Percentiles rank a stretch among this genome's conserved stretches.
phyloP scores from a whole-genome alignment of 148 eudicot species.

The Spergularia bocconei region DNA sequence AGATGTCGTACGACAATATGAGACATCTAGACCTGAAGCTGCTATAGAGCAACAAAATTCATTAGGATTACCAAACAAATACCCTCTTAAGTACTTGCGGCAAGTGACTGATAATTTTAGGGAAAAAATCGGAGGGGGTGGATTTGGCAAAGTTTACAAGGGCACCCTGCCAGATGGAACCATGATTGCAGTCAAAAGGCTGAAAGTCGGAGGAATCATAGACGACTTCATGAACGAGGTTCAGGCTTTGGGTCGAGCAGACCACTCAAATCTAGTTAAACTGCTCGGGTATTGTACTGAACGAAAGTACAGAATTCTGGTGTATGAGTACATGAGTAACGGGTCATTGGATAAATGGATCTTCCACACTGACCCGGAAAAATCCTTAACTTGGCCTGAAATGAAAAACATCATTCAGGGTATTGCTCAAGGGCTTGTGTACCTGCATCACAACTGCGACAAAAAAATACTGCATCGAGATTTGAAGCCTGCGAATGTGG shows the following conservation, averaged over 20 bases:
- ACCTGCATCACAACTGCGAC: conserved; percentile 14
- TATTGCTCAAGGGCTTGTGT: conserved; percentile 12
- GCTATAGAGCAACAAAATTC: not conserved
- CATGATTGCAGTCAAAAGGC: conserved; percentile 6
- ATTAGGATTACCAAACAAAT: not conserved
- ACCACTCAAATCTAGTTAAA: conserved; percentile 19
- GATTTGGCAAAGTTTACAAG: conserved; percentile 14
- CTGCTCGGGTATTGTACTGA: conserved; percentile 7
- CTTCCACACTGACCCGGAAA: not conserved
- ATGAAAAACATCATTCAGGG: conserved; percentile 16
- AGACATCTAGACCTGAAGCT: not conserved
- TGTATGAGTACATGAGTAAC: conserved; percentile 14
- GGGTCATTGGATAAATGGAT: conserved; percentile 19
- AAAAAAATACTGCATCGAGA: conserved; percentile 13
- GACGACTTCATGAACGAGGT: conserved; percentile 18
- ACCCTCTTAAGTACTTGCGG: not conserved
- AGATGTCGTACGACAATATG: not conserved
- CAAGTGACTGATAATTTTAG: not conserved
- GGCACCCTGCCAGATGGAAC: conserved; percentile 6
- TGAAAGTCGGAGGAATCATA: not conserved
- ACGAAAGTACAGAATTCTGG: not conserved
- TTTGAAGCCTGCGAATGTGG: conserved; percentile 13
- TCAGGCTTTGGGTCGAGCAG: not conserved
- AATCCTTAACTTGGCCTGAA: not conserved
- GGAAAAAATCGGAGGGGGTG: conserved; percentile 16